phyloP scores from a whole-genome alignment of 1,139 yeast species.

The Trichomonascaceae sp. region DNA sequence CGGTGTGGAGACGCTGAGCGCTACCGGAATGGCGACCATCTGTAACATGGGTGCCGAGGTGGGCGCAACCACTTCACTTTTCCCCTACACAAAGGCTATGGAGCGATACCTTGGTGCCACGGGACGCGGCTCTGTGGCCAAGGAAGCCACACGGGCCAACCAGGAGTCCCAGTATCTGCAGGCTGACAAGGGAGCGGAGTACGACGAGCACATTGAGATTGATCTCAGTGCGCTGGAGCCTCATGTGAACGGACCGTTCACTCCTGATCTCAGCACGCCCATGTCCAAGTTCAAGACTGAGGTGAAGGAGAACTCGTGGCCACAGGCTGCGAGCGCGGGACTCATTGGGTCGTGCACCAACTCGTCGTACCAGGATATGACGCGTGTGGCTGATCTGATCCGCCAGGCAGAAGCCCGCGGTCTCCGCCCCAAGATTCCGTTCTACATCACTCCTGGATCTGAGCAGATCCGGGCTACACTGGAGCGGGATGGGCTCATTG shows the following conservation, averaged over 20 bases:
- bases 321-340: conserved; percentile 77
- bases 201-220: conserved; percentile 91
- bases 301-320: conserved; percentile 86
- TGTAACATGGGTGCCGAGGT: conserved; percentile 99
- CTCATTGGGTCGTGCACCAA: conserved; percentile 96
- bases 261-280: conserved; percentile 98
- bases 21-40: conserved; percentile 99
- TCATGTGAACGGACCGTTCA: conserved; percentile 96
- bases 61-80: conserved; percentile 94
- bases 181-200: conserved; percentile 92
- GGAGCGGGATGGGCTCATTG: conserved; percentile 82
- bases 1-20: conserved; percentile 73
- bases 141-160: conserved; percentile 53
- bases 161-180: conserved; percentile 48
- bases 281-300: conserved; percentile 84
- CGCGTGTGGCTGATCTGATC: conserved; percentile 81
- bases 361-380: conserved; percentile 95
- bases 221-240: conserved; percentile 94
- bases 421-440: conserved; percentile 81
- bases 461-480: conserved; percentile 96
- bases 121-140: conserved; percentile 67
- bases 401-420: conserved; percentile 77
- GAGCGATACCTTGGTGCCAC: conserved; percentile 70
- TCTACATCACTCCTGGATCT: conserved; percentile 96
- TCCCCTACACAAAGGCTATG: conserved; percentile 91